Evolutionary conservation across 305 asterid genomes (phyloP).

Genomic region (Withania somnifera): DNA sequence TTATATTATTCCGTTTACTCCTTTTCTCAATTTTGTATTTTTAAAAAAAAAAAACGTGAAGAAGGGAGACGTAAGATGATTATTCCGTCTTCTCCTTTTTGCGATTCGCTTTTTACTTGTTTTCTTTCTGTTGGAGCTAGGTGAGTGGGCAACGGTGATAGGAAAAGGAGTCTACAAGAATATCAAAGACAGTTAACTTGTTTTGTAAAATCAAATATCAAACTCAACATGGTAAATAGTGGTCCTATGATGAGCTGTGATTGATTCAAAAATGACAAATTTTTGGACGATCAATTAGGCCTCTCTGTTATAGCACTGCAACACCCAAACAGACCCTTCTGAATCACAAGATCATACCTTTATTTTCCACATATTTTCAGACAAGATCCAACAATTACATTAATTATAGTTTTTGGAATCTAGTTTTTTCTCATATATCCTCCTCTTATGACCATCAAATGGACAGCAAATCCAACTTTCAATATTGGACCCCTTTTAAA

Average conservation of each 20-base stretch:
- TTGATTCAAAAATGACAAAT: slow-evolving; percentile 26
- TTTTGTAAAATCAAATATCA: slow-evolving; percentile 10
- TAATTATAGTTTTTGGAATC: slow-evolving; percentile 8
- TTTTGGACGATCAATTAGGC: slow-evolving; percentile 39
- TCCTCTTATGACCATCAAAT: neutral
- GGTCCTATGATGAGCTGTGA: slow-evolving; percentile 72
- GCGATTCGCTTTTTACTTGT: neutral
- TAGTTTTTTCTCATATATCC: neutral
- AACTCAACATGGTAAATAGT: slow-evolving; percentile 18
- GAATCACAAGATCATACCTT: slow-evolving; percentile 25
- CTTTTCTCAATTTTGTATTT: too few relatives aligned
- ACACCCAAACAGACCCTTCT: slow-evolving; percentile 12
- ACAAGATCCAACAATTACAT: slow-evolving; percentile 13
- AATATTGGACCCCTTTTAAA: neutral
- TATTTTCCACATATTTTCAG: neutral
- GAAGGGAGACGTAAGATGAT: neutral
- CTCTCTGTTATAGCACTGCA: slow-evolving; percentile 6
- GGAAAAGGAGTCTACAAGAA: slow-evolving; percentile 13
- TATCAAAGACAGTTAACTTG: slow-evolving; percentile 5
- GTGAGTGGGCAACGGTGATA: neutral
- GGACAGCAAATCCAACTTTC: neutral
- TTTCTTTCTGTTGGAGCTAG: neutral
- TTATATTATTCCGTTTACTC: neutral
- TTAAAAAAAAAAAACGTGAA: neutral
- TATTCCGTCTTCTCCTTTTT: neutral